Percentiles rank a stretch among this genome's conserved stretches.
Evolutionary conservation across 2,329 filamentous ascomycete species (phyloP).

Genomic region (Venturia asperata): DNA sequence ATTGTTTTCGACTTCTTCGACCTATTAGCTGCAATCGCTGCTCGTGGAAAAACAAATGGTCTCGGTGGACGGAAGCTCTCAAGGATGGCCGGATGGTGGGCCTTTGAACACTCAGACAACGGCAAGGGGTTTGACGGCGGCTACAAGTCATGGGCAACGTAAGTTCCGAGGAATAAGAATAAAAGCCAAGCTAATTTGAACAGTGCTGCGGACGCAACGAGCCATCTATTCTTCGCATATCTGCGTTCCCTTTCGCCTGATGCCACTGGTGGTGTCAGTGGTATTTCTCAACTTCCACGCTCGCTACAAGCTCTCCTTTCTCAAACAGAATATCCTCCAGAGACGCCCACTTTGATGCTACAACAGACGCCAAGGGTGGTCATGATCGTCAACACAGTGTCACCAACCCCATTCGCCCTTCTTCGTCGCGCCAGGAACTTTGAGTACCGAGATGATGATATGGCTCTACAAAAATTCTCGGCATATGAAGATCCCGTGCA

Average conservation of each 20-base stretch:
- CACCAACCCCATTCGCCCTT: conserved; percentile 86
- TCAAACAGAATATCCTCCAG: conserved; percentile 90
- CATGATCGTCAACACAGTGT: conserved; percentile 95
- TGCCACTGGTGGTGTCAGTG: conserved; percentile 57
- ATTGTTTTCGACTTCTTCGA: conserved; percentile 98
- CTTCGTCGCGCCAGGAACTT: conserved; percentile 89
- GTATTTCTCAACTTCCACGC: conserved; percentile 79
- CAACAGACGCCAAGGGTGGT: conserved; percentile 79
- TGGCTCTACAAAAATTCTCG: conserved; percentile 75
- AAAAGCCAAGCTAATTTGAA: conserved; percentile 20
- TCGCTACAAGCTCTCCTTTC: conserved; percentile 85
- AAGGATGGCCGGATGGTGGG: conserved; percentile 96
- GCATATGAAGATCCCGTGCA: conserved; percentile 82
- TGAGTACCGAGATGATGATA: conserved; percentile 84
- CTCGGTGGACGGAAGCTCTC: conserved; percentile 90
- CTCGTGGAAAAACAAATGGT: conserved; percentile 88
- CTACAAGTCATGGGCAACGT: conserved; percentile 82
- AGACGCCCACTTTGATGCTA: conserved; percentile 67
- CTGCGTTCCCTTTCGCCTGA: conserved; percentile 84
- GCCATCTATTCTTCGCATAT: conserved; percentile 97
- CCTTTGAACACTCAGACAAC: conserved; percentile 82
- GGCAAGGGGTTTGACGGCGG: conserved; percentile 91
- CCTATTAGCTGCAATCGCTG: conserved; percentile 79
- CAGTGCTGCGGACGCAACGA: conserved; percentile 89
- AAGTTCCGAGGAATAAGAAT: conserved; percentile 30